Evolutionary conservation across 1,284 basidiomycete genomes (phyloP).

Genomic region (Ustilago curta): DNA sequence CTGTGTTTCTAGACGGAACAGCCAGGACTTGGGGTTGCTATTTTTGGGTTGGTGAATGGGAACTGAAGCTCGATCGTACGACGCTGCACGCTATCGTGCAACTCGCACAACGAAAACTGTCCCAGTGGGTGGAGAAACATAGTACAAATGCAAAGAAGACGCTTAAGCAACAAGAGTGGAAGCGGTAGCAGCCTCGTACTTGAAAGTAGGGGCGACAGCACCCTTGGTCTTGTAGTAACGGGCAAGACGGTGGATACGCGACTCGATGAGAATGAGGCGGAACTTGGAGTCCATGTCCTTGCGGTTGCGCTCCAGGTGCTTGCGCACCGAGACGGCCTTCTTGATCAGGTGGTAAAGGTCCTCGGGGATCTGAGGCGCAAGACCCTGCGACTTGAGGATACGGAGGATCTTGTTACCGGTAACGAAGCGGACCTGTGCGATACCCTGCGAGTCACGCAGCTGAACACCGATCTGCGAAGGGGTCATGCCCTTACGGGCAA

Average conservation of each 20-base stretch:
- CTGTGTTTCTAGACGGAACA: constrained; percentile 10
- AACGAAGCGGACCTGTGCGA: constrained; percentile 94
- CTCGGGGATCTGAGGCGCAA: constrained; percentile 97
- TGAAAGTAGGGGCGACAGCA: constrained; percentile 97
- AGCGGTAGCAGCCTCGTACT: constrained; percentile 70
- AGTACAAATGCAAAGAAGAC: constrained; percentile 28
- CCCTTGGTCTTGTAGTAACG: constrained; percentile 99
- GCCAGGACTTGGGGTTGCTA: constrained; percentile 32
- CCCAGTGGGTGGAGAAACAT: constrained; percentile 5
- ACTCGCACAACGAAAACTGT: no score
- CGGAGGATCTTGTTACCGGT: constrained; percentile 99
- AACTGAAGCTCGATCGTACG: constrained; percentile 7
- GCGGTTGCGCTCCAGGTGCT: constrained; percentile 98
- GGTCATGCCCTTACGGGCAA: constrained; percentile 96
- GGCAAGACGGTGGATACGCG: constrained; percentile 93
- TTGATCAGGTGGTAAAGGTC: constrained; percentile 99
- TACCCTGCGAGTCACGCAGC: constrained; percentile 97
- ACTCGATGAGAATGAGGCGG: constrained; percentile 93
- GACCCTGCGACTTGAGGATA: constrained; percentile 95
- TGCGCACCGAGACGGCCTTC: constrained; percentile 98
- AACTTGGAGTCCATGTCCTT: constrained; percentile 91
- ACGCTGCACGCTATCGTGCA: constrained; percentile 5
- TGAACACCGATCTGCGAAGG: constrained; percentile 98
- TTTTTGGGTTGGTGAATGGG: constrained; percentile 16
- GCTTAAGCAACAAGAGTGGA: constrained; percentile 69